Conservation (phyloP, 768 basidiomycete species). For the Guyanaporus albipodus region DNA sequence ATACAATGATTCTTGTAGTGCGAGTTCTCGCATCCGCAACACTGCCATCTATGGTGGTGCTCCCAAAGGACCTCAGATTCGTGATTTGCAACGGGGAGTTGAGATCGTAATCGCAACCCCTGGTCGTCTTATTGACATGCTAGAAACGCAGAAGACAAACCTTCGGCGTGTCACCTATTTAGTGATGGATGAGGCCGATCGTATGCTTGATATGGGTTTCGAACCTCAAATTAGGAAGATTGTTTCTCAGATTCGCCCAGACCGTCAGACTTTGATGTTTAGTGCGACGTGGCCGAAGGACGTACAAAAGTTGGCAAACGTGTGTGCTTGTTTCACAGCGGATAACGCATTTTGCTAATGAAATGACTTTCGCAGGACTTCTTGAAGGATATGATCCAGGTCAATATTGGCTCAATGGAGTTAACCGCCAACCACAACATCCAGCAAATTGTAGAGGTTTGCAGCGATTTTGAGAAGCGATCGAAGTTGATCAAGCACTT, state of each 20-base stretch:
- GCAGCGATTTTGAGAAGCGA: conserved; percentile 97
- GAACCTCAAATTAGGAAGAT: conserved; percentile 99
- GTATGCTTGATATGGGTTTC: conserved; percentile 99
- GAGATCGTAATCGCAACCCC: conserved; percentile 99
- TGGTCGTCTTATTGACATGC: conserved; percentile 98
- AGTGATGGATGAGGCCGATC: conserved; percentile 99
- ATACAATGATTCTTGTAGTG: conserved; percentile 35
- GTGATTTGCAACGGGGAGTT: conserved; percentile 94
- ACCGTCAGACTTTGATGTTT: conserved; percentile 99
- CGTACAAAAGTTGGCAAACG: conserved; percentile 94
- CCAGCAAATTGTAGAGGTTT: conserved; percentile 91
- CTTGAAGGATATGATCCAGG: conserved; percentile 93
- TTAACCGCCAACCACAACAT: conserved; percentile 98
- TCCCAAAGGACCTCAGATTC: conserved; percentile 97
- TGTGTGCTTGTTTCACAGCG: conserved; percentile 29
- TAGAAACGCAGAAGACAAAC: conserved; percentile 95
- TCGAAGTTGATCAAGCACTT: conserved; percentile 94
- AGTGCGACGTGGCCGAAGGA: conserved; percentile 99
- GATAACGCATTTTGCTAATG: neutral
- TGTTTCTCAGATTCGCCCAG: conserved; percentile 93
- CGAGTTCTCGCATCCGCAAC: conserved; percentile 94
- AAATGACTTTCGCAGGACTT: conserved; percentile 64
- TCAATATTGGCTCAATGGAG: conserved; percentile 98
- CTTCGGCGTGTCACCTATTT: conserved; percentile 94
- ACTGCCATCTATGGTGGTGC: conserved; percentile 99